Evolutionary conservation across 495 filamentous ascomycete species (phyloP).

Genomic region (Bacidia gigantensis): DNA sequence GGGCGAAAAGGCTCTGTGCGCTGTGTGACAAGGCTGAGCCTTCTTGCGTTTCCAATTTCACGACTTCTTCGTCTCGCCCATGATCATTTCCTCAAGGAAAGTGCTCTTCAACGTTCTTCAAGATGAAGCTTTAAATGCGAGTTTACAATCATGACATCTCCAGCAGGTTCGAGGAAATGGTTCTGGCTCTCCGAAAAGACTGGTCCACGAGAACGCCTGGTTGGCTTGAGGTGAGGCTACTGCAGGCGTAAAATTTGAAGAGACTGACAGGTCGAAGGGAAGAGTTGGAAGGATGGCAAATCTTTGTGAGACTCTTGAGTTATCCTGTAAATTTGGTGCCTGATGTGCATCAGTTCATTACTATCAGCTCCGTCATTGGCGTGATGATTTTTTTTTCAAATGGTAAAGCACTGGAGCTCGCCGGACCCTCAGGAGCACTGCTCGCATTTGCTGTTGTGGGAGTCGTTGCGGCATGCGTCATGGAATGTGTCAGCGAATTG

Average conservation of each 20-base stretch:
- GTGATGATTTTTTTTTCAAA: constrained; percentile 20
- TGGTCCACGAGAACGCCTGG: background rate
- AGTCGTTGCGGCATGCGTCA: constrained; percentile 20
- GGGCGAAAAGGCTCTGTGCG: background rate
- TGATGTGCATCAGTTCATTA: constrained; percentile 19
- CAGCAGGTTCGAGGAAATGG: background rate
- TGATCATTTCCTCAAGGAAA: too few relatives aligned
- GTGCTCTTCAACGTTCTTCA: background rate
- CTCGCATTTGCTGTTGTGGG: constrained; percentile 21
- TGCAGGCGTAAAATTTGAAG: background rate
- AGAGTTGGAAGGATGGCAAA: constrained; percentile 7
- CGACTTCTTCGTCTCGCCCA: background rate
- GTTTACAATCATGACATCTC: background rate
- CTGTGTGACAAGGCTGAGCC: background rate
- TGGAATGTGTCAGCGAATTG: constrained; percentile 26
- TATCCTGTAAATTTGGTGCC: background rate
- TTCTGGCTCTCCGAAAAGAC: background rate
- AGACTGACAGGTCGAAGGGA: background rate
- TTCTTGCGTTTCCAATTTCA: background rate
- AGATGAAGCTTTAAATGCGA: background rate
- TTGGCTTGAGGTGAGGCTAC: background rate
- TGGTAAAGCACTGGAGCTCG: constrained; percentile 20
- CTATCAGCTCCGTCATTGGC: constrained; percentile 23
- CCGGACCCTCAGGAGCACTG: constrained; percentile 24
- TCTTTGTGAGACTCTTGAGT: constrained; percentile 5